Conservation (phyloP, 2,329 filamentous ascomycete genomes). For the Cordyceps javanica region DNA sequence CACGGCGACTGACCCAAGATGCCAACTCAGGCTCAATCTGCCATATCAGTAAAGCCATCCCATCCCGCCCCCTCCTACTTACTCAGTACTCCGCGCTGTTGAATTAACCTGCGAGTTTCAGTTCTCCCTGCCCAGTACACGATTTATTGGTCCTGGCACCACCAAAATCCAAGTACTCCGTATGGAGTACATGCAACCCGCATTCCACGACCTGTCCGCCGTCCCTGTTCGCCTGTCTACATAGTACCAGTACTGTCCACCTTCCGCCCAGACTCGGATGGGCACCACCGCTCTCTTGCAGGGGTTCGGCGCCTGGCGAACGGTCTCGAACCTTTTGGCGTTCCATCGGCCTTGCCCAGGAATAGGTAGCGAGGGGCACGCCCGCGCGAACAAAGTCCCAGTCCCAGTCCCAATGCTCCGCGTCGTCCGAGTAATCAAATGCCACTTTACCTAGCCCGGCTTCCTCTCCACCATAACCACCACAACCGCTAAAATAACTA, state of each 20-base stretch:
- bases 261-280: background rate
- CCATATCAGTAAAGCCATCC: too few relatives aligned
- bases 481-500: background rate
- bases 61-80: too few relatives aligned
- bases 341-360: background rate
- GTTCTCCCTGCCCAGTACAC: too few relatives aligned
- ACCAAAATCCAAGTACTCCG: background rate
- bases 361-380: background rate
- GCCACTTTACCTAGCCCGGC: background rate
- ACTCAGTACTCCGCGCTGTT: too few relatives aligned
- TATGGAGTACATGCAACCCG: too few relatives aligned
- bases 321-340: slow-evolving; percentile 2
- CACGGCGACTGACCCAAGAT: too few relatives aligned
- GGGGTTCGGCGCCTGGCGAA: slow-evolving; percentile 5
- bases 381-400: background rate
- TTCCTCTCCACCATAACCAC: background rate
- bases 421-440: background rate
- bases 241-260: background rate
- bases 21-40: too few relatives aligned
- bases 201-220: too few relatives aligned
- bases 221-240: too few relatives aligned
- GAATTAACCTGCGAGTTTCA: too few relatives aligned
- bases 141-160: background rate
- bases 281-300: background rate
- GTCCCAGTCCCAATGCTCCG: too few relatives aligned